These are phyloP conservation scores for Furcasterigmium sp. DNA, from an alignment of 2,329 filamentous ascomycete genomes.

Conservation along the genomic window DNA sequence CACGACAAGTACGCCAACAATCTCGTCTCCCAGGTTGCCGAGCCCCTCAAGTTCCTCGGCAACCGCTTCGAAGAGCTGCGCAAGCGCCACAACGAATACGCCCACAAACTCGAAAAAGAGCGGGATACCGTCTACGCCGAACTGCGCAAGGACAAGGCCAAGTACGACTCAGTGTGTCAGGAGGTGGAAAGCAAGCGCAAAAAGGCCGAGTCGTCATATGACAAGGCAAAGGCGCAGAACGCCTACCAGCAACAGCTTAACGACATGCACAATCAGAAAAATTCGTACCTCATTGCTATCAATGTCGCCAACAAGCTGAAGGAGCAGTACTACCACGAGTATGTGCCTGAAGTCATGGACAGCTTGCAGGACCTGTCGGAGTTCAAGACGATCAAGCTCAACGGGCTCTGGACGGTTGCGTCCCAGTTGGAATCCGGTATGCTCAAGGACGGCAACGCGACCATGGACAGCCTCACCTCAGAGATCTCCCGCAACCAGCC, in stretches of 20 bases:
- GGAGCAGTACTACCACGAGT: conserved; percentile 95
- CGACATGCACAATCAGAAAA: conserved; percentile 98
- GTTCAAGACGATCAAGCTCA: conserved; percentile 78
- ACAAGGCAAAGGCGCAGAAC: conserved; percentile 86
- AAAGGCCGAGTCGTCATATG: conserved; percentile 90
- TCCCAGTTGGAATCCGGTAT: conserved; percentile 76
- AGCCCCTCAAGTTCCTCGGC: conserved; percentile 73
- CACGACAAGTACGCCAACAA: conserved; percentile 82
- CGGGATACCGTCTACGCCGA: conserved; percentile 79
- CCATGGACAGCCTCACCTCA: conserved; percentile 65
- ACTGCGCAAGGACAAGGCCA: conserved; percentile 82
- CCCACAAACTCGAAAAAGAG: conserved; percentile 83
- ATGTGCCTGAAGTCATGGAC: conserved; percentile 88
- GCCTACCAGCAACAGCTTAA: conserved; percentile 87
- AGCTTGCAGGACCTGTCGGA: conserved; percentile 91
- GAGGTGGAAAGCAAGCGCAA: conserved; percentile 93
- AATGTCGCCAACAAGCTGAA: conserved; percentile 98
- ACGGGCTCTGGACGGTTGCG: conserved; percentile 78
- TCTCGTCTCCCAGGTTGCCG: conserved; percentile 74
- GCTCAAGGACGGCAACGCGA: conserved; percentile 65
- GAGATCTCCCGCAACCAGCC: conserved; percentile 89
- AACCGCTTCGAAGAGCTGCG: conserved; percentile 83
- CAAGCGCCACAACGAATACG: conserved; percentile 85
- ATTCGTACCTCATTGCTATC: conserved; percentile 94
- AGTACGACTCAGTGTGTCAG: conserved; percentile 89